phyloP scores from a whole-genome alignment of 371 early-diverging fungal species.

The Mucor indicus region DNA sequence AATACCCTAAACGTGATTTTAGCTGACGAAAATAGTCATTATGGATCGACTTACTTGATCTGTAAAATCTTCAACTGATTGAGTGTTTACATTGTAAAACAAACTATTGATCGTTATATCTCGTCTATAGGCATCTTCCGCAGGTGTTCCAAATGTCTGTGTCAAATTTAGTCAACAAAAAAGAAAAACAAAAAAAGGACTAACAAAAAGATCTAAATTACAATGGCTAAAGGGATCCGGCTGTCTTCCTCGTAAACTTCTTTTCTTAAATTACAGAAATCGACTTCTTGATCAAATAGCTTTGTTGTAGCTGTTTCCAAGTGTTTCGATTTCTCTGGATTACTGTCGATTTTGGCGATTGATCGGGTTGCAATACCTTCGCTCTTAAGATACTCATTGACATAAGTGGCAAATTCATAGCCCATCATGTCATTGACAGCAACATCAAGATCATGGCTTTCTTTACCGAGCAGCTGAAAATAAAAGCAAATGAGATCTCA shows the following conservation, averaged over 20 bases:
- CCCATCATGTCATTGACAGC: slow-evolving; percentile 97
- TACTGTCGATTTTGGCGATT: slow-evolving; percentile 85
- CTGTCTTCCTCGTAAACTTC: slow-evolving; percentile 88
- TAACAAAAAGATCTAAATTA: too few relatives aligned
- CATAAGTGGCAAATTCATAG: slow-evolving; percentile 83
- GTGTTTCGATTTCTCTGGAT: slow-evolving; percentile 98
- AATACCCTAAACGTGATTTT: too few relatives aligned
- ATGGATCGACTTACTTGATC: slow-evolving; percentile 37
- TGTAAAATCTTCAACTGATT: slow-evolving; percentile 92
- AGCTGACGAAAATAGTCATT: too few relatives aligned
- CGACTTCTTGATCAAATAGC: slow-evolving; percentile 79
- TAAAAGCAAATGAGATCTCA: too few relatives aligned
- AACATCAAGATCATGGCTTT: slow-evolving; percentile 94
- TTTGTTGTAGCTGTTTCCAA: slow-evolving; percentile 96
- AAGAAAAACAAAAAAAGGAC: too few relatives aligned
- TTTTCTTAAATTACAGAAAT: slow-evolving; percentile 96
- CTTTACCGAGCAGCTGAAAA: slow-evolving; percentile 79
- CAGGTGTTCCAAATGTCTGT: slow-evolving; percentile 92
- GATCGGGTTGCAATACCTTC: slow-evolving; percentile 48
- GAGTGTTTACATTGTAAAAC: slow-evolving; percentile 95
- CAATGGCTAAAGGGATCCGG: slow-evolving; percentile 79
- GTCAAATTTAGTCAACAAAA: too few relatives aligned
- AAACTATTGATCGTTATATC: slow-evolving; percentile 99
- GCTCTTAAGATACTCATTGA: slow-evolving; percentile 64
- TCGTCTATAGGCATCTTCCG: slow-evolving; percentile 96